These are phyloP conservation scores for Chaetomium strumarium DNA, from an alignment of 2,329 filamentous ascomycete genomes.

Conservation along the genomic window DNA sequence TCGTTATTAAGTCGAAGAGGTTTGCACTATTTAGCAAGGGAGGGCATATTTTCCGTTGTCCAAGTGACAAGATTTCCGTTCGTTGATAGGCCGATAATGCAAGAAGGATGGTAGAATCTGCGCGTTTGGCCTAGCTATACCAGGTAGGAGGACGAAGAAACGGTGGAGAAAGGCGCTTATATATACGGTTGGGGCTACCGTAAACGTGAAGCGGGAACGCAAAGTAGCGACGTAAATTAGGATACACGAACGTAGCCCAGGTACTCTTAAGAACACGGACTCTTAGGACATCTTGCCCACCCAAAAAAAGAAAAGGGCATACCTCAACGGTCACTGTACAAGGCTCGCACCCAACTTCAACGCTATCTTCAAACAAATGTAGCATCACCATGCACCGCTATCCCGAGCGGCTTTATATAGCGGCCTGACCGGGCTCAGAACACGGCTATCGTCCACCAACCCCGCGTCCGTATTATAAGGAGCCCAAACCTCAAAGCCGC, in stretches of 20 bases:
- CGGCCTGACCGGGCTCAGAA: conserved; percentile 6
- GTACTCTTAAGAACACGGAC: background rate
- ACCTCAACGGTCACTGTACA: background rate
- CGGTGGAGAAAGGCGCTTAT: background rate
- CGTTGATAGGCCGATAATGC: conserved; percentile 1
- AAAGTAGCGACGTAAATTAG: conserved; percentile 4
- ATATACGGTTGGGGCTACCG: conserved; percentile 2
- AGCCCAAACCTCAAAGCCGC: conserved; percentile 2
- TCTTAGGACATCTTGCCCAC: conserved; percentile 2
- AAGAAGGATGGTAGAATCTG: conserved; percentile 6
- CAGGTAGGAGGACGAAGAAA: background rate
- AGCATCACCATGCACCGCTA: conserved; percentile 2
- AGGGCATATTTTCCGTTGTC: background rate
- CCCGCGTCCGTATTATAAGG: background rate
- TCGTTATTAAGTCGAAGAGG: conserved; percentile 2
- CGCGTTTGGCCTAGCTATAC: background rate
- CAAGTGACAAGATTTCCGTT: background rate
- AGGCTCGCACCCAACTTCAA: conserved; percentile 5
- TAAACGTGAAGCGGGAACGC: background rate
- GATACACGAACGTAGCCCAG: conserved; percentile 3
- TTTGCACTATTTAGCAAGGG: background rate
- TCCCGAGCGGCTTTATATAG: conserved; percentile 5
- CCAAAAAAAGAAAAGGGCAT: background rate
- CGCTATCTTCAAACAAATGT: conserved; percentile 6
- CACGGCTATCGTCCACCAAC: conserved; percentile 6